These are phyloP conservation scores for Tremellales sp. DNA, from an alignment of 1,284 basidiomycete species.

Conservation along the genomic window DNA sequence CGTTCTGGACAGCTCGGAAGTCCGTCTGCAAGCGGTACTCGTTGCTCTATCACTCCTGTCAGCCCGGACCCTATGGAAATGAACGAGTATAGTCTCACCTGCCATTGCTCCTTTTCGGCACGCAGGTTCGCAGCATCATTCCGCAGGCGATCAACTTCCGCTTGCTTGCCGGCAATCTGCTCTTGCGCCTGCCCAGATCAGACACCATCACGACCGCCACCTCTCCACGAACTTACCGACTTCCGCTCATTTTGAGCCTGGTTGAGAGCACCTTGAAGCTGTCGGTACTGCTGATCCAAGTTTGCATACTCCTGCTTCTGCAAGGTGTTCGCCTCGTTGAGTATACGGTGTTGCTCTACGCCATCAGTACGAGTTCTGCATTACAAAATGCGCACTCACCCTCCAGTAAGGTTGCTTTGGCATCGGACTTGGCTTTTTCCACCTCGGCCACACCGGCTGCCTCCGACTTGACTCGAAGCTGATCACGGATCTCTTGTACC, in stretches of 20 bases:
- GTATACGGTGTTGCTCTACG: conserved; percentile 44
- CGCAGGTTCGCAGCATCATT: conserved; percentile 79
- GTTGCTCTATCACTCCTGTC: conserved; percentile 55
- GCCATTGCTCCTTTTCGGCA: conserved; percentile 89
- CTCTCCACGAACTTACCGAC: conserved; percentile 13
- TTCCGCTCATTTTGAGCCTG: conserved; percentile 37
- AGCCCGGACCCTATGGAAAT: conserved; percentile 4
- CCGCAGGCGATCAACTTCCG: conserved; percentile 69
- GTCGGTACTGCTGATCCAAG: conserved; percentile 34
- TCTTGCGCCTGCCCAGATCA: conserved; percentile 29
- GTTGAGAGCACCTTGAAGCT: conserved; percentile 32
- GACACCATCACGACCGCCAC: neutral
- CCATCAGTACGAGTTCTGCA: conserved; percentile 12
- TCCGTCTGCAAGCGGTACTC: conserved; percentile 78
- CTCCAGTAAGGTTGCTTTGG: conserved; percentile 65
- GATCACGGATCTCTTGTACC: conserved; percentile 62
- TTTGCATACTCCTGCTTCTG: conserved; percentile 40
- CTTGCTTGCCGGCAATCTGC: conserved; percentile 47
- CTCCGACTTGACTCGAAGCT: conserved; percentile 62
- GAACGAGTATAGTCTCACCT: conserved; percentile 54
- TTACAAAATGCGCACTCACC: conserved; percentile 52
- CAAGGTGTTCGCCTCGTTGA: conserved; percentile 39
- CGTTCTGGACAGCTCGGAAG: conserved; percentile 70
- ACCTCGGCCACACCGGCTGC: conserved; percentile 65
- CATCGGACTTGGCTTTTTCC: conserved; percentile 71